These are phyloP conservation scores for Candida ortonii DNA, from an alignment of 805 yeast species.

Conservation along the genomic window DNA sequence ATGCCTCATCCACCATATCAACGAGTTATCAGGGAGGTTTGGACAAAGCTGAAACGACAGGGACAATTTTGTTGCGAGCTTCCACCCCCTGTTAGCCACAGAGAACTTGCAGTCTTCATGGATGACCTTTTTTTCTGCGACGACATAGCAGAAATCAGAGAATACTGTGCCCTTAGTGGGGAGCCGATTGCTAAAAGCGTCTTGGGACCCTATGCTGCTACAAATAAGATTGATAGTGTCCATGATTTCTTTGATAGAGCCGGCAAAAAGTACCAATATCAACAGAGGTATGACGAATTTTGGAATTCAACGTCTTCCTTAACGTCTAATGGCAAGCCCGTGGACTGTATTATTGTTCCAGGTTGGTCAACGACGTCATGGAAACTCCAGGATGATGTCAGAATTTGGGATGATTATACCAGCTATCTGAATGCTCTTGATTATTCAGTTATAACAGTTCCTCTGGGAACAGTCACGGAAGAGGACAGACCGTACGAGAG, in stretches of 20 bases:
- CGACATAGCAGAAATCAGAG: slow-evolving; percentile 25
- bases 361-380: slow-evolving; percentile 43
- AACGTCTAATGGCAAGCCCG: slow-evolving; percentile 37
- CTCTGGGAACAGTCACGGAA: slow-evolving; percentile 40
- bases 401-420: slow-evolving; percentile 50
- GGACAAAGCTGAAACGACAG: slow-evolving; percentile 25
- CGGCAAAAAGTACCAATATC: slow-evolving; percentile 33
- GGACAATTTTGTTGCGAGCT: slow-evolving; percentile 45
- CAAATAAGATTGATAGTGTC: slow-evolving; percentile 14
- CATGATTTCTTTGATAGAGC: slow-evolving; percentile 41
- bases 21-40: slow-evolving; percentile 39
- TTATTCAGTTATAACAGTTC: slow-evolving; percentile 45
- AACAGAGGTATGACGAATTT: slow-evolving; percentile 37
- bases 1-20: slow-evolving; percentile 56
- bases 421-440: slow-evolving; percentile 53
- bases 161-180: slow-evolving; percentile 26
- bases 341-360: slow-evolving; percentile 50
- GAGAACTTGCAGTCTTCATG: slow-evolving; percentile 26
- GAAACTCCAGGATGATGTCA: slow-evolving; percentile 38
- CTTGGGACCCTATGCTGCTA: slow-evolving; percentile 18
- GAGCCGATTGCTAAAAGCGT: slow-evolving; percentile 28
- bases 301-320: slow-evolving; percentile 34
- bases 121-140: slow-evolving; percentile 25
- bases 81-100: slow-evolving; percentile 33
- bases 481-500: slow-evolving; percentile 34